A percentile compares a stretch with the other conserved stretches of the same genome.
Evolutionary conservation across 345 rosid genomes (phyloP).

Genomic region (Populus davidiana): DNA sequence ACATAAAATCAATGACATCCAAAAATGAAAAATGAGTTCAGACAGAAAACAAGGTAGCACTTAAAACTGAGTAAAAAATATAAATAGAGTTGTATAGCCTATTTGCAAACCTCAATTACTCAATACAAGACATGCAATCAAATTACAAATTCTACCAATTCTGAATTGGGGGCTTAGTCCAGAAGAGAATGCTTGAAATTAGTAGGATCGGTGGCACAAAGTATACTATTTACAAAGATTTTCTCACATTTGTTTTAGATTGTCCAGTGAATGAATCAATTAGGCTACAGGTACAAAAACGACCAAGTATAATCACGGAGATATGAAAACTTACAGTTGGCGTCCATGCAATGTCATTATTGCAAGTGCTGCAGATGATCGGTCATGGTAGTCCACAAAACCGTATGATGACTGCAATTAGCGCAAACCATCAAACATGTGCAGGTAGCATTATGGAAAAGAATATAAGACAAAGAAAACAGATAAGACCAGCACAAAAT

Average conservation of each 20-base stretch:
- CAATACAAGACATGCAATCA: neutral
- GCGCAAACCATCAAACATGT: constrained; percentile 1
- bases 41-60: neutral
- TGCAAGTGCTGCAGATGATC: constrained; percentile 80
- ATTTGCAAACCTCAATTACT: neutral
- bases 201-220: neutral
- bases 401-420: constrained; percentile 80
- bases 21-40: neutral
- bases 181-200: neutral
- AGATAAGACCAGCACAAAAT: neutral
- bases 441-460: constrained; percentile 6
- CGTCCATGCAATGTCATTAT: constrained; percentile 87
- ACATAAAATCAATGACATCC: neutral
- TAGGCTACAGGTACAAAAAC: neutral
- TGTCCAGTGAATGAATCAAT: neutral
- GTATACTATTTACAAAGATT: neutral
- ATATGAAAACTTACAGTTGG: constrained; percentile 60
- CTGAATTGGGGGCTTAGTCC: neutral
- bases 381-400: constrained; percentile 89
- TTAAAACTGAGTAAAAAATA: neutral
- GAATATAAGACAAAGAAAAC: neutral
- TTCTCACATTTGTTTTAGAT: neutral
- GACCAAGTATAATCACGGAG: neutral
- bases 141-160: neutral
- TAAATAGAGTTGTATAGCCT: neutral